Evolutionary conservation across 352 stramenopile genomes (phyloP).

Genomic region (Thalassiosira hispida): DNA sequence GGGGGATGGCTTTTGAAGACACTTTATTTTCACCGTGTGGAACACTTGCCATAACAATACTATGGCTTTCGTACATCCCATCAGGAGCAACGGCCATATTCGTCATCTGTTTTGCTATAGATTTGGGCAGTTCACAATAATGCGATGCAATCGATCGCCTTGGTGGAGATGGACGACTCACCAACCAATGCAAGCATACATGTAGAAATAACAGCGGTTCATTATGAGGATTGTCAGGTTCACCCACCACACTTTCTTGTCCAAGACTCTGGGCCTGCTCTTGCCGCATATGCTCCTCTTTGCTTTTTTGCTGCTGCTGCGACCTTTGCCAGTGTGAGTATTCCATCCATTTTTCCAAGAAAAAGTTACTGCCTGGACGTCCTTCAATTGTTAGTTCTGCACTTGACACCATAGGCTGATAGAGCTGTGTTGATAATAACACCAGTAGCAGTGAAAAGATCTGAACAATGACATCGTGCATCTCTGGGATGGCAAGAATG

Average conservation of each 20-base stretch:
- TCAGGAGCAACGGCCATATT: slow-evolving; percentile 63
- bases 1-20: background rate
- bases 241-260: slow-evolving; percentile 9
- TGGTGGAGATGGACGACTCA: slow-evolving; percentile 63
- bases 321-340: slow-evolving; percentile 44
- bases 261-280: slow-evolving; percentile 18
- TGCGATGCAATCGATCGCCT: slow-evolving; percentile 70
- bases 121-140: slow-evolving; percentile 59
- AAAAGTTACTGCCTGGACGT: slow-evolving; percentile 37
- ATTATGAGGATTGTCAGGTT: slow-evolving; percentile 16
- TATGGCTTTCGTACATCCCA: slow-evolving; percentile 80
- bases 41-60: slow-evolving; percentile 60
- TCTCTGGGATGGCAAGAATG: slow-evolving; percentile 60
- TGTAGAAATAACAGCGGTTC: slow-evolving; percentile 52
- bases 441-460: slow-evolving; percentile 70
- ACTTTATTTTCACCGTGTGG: slow-evolving; percentile 18
- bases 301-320: slow-evolving; percentile 24
- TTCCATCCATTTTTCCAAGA: slow-evolving; percentile 51
- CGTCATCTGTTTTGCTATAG: slow-evolving; percentile 58
- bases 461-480: slow-evolving; percentile 77
- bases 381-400: slow-evolving; percentile 31
- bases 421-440: slow-evolving; percentile 77
- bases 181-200: slow-evolving; percentile 65
- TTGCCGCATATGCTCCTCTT: slow-evolving; percentile 24
- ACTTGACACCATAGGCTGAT: slow-evolving; percentile 75